Base-by-base conservation (phyloP, 805 yeast genomes). In the Kazachstania martiniae region DNA sequence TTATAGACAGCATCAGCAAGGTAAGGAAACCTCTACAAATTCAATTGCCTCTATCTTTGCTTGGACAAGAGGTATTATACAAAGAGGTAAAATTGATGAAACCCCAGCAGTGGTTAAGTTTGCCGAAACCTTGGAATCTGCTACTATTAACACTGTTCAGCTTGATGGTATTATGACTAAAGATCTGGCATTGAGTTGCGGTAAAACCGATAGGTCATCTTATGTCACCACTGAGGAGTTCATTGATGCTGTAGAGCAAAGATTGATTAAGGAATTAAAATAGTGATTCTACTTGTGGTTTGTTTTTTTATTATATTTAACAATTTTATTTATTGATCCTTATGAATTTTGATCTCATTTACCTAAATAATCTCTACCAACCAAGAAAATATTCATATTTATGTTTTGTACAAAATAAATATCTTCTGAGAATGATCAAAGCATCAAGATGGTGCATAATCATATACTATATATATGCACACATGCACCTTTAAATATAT, bases 31-130 rank as follows among this genome's bases (percentile, higher is more conserved):
- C 13, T 84, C 95, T 5, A 89, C 97, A 37, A 89, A 89, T 65
- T 87, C 96, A 12, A 89, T 89, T 60, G 97, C 97, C 3, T 86
- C 95, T 10, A 89, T 89, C 46, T 89, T 80, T 54, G 97, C 97
- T 19, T 89, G 97, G 97, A 70, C 94, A 23, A 77, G 94, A 53
- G 97, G 97, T 53, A 62, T 89, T 31, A 74, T 76, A 43, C 95
- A 87, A 65, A 81, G 97, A 65, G 97, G 96, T 48, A 77, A 70
- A 52, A 67, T 89, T 39, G 97, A 89, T 59, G 61, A 62, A 33
- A 86, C 95, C 27, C 91, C 93, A 12, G 91, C 77, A 18, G 95
- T 89, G 28, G 72, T 74, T 36, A 61, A 72, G 46, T 89, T 89
- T 56, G 97, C 83, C 41, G 68, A 81, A 47, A 57, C 63, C 31